phyloP scores from a whole-genome alignment of 768 basidiomycete species.

The Phylloporus rhodoxanthus region DNA sequence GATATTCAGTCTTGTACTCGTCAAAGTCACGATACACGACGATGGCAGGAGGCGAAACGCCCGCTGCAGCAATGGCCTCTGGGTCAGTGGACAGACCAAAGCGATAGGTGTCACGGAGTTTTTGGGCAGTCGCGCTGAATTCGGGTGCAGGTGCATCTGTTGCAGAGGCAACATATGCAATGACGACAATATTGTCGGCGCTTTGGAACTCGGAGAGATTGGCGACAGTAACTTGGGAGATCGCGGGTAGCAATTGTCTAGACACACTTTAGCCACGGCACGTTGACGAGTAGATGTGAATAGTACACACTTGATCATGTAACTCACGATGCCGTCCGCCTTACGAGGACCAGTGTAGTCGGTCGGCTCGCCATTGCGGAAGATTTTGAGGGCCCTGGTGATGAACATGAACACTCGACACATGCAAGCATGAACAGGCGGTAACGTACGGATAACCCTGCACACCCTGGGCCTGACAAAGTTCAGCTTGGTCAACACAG shows the following conservation, averaged over 20 bases:
- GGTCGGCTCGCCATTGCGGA: slow-evolving; percentile 70
- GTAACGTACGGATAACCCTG: slow-evolving; percentile 86
- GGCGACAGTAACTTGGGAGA: slow-evolving; percentile 69
- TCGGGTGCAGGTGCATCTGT: slow-evolving; percentile 64
- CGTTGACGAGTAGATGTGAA: not conserved
- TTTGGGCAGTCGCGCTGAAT: slow-evolving; percentile 77
- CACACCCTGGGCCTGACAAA: slow-evolving; percentile 84
- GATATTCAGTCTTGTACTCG: slow-evolving; percentile 67
- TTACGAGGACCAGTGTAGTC: slow-evolving; percentile 90
- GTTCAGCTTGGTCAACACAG: slow-evolving; percentile 89
- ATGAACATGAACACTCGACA: not conserved
- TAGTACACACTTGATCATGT: slow-evolving; percentile 84
- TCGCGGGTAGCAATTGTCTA: slow-evolving; percentile 91
- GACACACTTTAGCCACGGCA: slow-evolving; percentile 7
- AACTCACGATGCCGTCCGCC: slow-evolving; percentile 91
- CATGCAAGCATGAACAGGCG: not conserved
- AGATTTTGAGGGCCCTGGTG: slow-evolving; percentile 78
- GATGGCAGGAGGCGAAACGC: slow-evolving; percentile 74
- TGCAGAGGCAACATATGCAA: slow-evolving; percentile 77
- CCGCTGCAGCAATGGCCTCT: slow-evolving; percentile 60
- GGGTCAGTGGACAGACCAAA: slow-evolving; percentile 83
- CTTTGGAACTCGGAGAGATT: slow-evolving; percentile 82
- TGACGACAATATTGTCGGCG: slow-evolving; percentile 83
- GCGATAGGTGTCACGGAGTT: slow-evolving; percentile 87
- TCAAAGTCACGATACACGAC: slow-evolving; percentile 93